Evolutionary conservation across 2,329 filamentous ascomycete species (phyloP).

Genomic region (Hymenoscyphus repandus): DNA sequence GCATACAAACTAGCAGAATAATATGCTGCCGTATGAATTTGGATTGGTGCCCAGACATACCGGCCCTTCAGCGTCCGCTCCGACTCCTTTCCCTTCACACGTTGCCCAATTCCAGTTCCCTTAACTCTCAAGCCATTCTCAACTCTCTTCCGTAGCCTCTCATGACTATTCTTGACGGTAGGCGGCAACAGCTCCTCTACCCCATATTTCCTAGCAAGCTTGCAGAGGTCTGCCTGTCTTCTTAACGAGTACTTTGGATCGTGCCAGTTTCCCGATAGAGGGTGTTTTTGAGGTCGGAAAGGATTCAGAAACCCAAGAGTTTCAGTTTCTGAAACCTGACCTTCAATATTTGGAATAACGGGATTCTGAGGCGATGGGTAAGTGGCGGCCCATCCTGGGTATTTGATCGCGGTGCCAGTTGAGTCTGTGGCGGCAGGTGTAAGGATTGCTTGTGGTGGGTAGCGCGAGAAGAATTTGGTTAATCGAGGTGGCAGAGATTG

Average conservation of each 20-base stretch:
- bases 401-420: conserved; percentile 30
- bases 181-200: conserved; percentile 77
- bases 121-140: conserved; percentile 80
- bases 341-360: no score
- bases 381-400: conserved; percentile 31
- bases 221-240: conserved; percentile 85
- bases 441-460: conserved; percentile 66
- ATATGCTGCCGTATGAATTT: not conserved
- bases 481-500: conserved; percentile 72
- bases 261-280: conserved; percentile 75
- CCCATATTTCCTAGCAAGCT: conserved; percentile 72
- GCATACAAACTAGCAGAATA: not conserved
- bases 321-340: conserved; percentile 25
- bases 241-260: conserved; percentile 78
- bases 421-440: conserved; percentile 28
- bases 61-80: conserved; percentile 78
- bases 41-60: conserved; percentile 39
- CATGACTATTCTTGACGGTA: conserved; percentile 69
- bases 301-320: conserved; percentile 53
- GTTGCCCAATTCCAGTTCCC: conserved; percentile 87
- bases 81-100: conserved; percentile 91
- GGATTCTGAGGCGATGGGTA: not conserved
- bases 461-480: conserved; percentile 81
- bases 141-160: conserved; percentile 63
- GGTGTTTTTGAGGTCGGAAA: conserved; percentile 75